A percentile compares a stretch with the other conserved stretches of the same genome.
phyloP scores from a whole-genome alignment of 2,329 filamentous ascomycete species.

The Cucurbitaria berberidis region DNA sequence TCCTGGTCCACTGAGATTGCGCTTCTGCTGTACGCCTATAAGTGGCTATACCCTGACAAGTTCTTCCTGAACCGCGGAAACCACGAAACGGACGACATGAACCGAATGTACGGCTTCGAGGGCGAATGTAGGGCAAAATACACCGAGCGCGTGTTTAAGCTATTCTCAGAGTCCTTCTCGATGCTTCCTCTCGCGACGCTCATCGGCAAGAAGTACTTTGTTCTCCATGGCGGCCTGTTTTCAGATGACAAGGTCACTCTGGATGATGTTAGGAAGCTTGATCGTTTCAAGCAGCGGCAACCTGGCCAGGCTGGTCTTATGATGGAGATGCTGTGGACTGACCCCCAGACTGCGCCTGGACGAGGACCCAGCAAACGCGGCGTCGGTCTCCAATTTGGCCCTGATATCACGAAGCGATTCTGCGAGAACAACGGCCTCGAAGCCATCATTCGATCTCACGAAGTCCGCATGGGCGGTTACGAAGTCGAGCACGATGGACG shows the following conservation, averaged over 20 bases:
- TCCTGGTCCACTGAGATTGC: constrained; percentile 99
- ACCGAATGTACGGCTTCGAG: constrained; percentile 96
- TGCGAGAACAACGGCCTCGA: constrained; percentile 95
- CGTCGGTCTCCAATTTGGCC: constrained; percentile 95
- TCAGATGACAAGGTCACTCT: constrained; percentile 92
- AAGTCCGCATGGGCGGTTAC: constrained; percentile 99
- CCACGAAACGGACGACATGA: constrained; percentile 99
- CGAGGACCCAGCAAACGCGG: constrained; percentile 95
- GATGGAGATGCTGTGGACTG: constrained; percentile 99
- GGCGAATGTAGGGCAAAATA: constrained; percentile 99
- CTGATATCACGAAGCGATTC: constrained; percentile 94
- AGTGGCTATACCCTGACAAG: constrained; percentile 84
- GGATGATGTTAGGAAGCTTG: constrained; percentile 91
- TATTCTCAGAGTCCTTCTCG: constrained; percentile 98
- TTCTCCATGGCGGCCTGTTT: constrained; percentile 93
- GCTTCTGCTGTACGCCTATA: constrained; percentile 91
- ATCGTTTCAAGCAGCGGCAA: constrained; percentile 88
- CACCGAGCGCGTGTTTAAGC: constrained; percentile 92
- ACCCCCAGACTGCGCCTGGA: constrained; percentile 84
- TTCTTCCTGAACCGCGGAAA: constrained; percentile 98
- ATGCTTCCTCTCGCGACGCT: constrained; percentile 90
- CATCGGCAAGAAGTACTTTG: constrained; percentile 87
- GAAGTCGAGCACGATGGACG: constrained; percentile 95
- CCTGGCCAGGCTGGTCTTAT: constrained; percentile 93
- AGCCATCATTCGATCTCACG: constrained; percentile 94